Percentiles rank a stretch among this genome's conserved stretches.
Conservation (phyloP, 495 filamentous ascomycete genomes). For the Daldinia decipiens region DNA sequence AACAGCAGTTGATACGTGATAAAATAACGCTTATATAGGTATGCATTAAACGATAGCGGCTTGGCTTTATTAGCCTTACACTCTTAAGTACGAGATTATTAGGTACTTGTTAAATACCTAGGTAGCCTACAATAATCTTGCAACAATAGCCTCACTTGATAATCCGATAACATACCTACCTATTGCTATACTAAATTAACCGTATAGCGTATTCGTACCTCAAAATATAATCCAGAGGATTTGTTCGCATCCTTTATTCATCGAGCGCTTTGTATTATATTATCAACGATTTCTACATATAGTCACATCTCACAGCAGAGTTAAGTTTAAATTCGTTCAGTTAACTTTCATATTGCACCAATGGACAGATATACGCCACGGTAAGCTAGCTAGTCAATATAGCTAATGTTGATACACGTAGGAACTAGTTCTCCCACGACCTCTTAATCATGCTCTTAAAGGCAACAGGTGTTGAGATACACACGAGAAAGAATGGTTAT, state of each 20-base stretch:
- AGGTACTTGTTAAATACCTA: too few species aligned
- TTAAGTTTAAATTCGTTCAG: background rate
- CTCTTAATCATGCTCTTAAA: slow-evolving; percentile 16
- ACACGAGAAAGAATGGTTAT: slow-evolving; percentile 18
- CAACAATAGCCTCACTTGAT: background rate
- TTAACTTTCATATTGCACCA: slow-evolving; percentile 22
- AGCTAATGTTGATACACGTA: slow-evolving; percentile 21
- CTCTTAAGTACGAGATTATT: too few species aligned
- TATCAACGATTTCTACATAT: background rate
- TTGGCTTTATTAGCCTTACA: too few species aligned
- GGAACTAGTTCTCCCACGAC: slow-evolving; percentile 20
- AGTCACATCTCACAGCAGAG: background rate
- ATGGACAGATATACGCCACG: slow-evolving; percentile 5
- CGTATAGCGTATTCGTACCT: background rate
- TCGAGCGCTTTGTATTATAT: background rate
- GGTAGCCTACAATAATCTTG: too few species aligned
- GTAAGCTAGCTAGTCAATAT: slow-evolving; percentile 22
- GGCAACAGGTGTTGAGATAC: slow-evolving; percentile 7
- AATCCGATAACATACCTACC: background rate
- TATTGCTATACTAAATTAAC: too few species aligned
- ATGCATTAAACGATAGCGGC: too few species aligned
- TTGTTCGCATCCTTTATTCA: too few species aligned
- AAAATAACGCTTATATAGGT: too few species aligned
- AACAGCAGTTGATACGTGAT: too few species aligned
- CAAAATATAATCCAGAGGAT: background rate